Percentiles rank a stretch among this genome's conserved stretches.
Evolutionary conservation across 768 basidiomycete genomes (phyloP).

Genomic region (Amyloporia xantha): DNA sequence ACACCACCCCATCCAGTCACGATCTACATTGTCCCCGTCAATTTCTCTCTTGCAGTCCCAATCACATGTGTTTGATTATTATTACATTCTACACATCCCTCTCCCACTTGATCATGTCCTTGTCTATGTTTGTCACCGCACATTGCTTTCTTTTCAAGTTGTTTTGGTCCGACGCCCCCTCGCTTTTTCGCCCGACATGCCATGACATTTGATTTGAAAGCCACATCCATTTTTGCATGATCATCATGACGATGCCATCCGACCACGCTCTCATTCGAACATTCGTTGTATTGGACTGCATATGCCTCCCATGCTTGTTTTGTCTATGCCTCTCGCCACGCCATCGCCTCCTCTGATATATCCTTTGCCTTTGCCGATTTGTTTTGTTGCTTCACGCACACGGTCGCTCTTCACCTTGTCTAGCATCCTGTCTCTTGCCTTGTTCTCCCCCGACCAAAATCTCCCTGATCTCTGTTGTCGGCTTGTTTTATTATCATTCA

Average conservation of each 20-base stretch:
- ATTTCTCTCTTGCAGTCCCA: constrained; percentile 12
- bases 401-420: constrained; percentile 2
- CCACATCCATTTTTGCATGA: neutral
- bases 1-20: too few species aligned
- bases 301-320: constrained; percentile 10
- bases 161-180: constrained; percentile 2
- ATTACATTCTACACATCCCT: constrained; percentile 14
- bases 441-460: neutral
- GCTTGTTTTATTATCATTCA: constrained; percentile 4
- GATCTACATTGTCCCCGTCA: constrained; percentile 7
- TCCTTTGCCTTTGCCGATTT: neutral
- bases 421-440: neutral
- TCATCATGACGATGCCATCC: neutral
- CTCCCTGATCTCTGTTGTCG: neutral
- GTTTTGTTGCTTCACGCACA: neutral
- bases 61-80: constrained; percentile 22
- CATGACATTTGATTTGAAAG: constrained; percentile 6
- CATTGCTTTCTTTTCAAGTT: constrained; percentile 6
- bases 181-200: constrained; percentile 5
- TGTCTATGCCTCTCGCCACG: constrained; percentile 10
- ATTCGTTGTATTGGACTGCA: constrained; percentile 5
- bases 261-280: constrained; percentile 4
- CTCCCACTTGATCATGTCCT: constrained; percentile 6
- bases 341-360: constrained; percentile 1
- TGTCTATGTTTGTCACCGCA: constrained; percentile 8